phyloP scores from a whole-genome alignment of 306 rosid genomes.

The Begonia masoniana region DNA sequence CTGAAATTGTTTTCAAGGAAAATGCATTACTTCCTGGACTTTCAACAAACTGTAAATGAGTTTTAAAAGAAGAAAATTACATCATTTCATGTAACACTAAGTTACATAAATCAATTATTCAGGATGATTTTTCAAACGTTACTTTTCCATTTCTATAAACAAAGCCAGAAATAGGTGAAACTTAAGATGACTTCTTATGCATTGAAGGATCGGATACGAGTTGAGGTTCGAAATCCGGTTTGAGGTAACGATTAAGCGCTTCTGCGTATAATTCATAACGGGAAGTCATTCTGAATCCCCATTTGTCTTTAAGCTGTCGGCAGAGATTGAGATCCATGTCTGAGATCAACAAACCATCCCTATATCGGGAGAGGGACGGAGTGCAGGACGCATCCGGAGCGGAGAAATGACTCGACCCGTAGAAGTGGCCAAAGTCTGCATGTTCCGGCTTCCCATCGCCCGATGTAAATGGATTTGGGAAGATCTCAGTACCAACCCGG shows the following conservation, averaged over 20 bases:
- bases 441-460: constrained; percentile 83
- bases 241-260: constrained; percentile 38
- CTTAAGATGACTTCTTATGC: constrained; percentile 26
- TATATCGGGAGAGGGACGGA: constrained; percentile 56
- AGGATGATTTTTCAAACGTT: too few relatives aligned
- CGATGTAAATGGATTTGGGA: constrained; percentile 74
- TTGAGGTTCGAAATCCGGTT: constrained; percentile 76
- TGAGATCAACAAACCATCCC: constrained; percentile 65
- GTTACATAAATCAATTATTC: too few relatives aligned
- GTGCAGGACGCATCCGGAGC: constrained; percentile 92
- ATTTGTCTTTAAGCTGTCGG: constrained; percentile 71
- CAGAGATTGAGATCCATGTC: constrained; percentile 95
- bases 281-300: constrained; percentile 88
- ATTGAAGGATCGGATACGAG: constrained; percentile 62
- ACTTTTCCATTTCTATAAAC: too few relatives aligned
- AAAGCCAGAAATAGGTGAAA: too few relatives aligned
- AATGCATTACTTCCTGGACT: too few relatives aligned
- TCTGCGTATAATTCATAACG: constrained; percentile 65
- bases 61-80: too few relatives aligned
- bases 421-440: constrained; percentile 76
- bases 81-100: too few relatives aligned
- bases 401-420: constrained; percentile 75
- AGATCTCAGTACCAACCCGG: constrained; percentile 75
- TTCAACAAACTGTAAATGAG: too few relatives aligned
- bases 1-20: too few relatives aligned